Evolutionary conservation across 1,284 basidiomycete genomes (phyloP).

Genomic region (Ganoderma sp.): DNA sequence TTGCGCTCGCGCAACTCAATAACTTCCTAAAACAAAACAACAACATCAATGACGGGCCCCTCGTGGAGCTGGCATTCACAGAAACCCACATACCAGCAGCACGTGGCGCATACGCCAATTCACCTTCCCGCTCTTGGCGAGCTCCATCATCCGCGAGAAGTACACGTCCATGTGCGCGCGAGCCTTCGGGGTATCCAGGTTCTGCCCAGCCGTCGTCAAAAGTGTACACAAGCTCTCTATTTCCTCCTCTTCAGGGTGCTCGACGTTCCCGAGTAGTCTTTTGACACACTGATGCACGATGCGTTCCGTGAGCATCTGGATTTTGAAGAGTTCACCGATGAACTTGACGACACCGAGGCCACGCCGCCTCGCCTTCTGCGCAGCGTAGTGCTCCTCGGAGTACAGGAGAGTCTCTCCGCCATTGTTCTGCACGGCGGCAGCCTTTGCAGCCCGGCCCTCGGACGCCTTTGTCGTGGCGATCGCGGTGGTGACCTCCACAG

Average conservation of each 20-base stretch:
- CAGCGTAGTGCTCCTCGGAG: constrained; percentile 96
- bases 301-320: constrained; percentile 58
- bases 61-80: too few species aligned
- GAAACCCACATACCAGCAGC: too few species aligned
- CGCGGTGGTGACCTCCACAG: constrained; percentile 40
- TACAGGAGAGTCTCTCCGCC: constrained; percentile 73
- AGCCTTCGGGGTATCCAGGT: constrained; percentile 83
- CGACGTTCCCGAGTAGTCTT: constrained; percentile 90
- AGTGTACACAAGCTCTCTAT: constrained; percentile 96
- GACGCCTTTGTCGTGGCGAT: constrained; percentile 43
- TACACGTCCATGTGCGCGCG: constrained; percentile 90
- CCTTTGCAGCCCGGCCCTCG: constrained; percentile 68
- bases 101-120: too few species aligned
- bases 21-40: too few species aligned
- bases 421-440: constrained; percentile 60
- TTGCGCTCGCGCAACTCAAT: too few species aligned
- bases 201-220: constrained; percentile 85
- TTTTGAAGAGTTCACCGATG: constrained; percentile 97
- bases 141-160: constrained; percentile 87
- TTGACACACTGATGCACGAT: constrained; percentile 94
- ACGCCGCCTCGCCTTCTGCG: constrained; percentile 95
- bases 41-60: too few species aligned
- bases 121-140: constrained; percentile 77
- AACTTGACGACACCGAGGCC: constrained; percentile 97
- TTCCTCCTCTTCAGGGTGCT: constrained; percentile 96